Evolutionary conservation across 192 early-diverging fungal species (phyloP), one percentile per base, ranked within the genome.

Genomic region (Coemansia sp.): DNA sequence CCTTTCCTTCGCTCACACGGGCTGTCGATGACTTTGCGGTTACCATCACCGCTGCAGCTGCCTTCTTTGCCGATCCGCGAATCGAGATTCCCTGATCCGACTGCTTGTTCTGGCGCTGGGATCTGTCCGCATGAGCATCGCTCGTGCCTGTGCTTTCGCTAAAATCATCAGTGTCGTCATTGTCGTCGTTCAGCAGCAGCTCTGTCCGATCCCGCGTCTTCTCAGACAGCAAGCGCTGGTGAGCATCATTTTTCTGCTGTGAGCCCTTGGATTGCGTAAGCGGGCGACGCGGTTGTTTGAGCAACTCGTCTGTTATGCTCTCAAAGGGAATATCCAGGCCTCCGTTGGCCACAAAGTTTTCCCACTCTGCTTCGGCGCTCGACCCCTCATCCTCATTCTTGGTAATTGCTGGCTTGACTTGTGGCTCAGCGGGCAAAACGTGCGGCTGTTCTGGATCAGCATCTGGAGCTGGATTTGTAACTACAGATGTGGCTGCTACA

Each of bases 271-370:
- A 17, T 15, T 45, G 17, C 2, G 22, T 8, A 3, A 37, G 22
- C 15, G 66, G 25, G 4, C 55, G 63, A 10, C 47, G 65, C 12
- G 66, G 66, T 2, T 78, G 70, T 29, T 69, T 73, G 53, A 71
- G 65, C 58, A 80, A 21, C 43, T 80, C 77, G 29, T 80, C 77
- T 22, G 72, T 80, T 22, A 80, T 80, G 49, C 58, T 52, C 10
- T 80, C 77, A 15, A 80, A 65, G 10, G 77, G 77, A 58, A 80
- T 70, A 21, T 80, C 77, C 41, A 80, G 63, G 4, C 77, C 77
- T 0, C 77, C 77, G 29, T 80, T 80, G 43, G 71, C 77, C 24
- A 80, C 77, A 80, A 80, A 80, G 62, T 74, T 80, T 49, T 80
- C 77, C 77, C 77, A 80, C 62, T 80, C 77, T 32, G 47, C 45